Percentiles rank a stretch among this genome's conserved stretches.
Evolutionary conservation across 129 eudicot genomes (phyloP).

Genomic region (Scalesia atractyloides): DNA sequence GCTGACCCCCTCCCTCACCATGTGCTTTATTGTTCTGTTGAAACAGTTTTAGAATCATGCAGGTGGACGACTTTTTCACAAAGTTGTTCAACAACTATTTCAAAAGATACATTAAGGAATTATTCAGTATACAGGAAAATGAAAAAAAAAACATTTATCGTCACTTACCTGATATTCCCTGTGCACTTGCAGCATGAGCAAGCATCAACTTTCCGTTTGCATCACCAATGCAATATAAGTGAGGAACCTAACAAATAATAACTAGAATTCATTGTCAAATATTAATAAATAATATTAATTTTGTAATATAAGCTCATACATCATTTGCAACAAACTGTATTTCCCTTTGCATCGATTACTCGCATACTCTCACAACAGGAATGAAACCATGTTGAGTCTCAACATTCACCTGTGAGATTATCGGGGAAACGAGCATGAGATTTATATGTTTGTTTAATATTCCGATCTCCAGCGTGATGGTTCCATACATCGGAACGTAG

Average conservation of each 20-base stretch:
- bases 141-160: too few relatives aligned
- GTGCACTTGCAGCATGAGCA: too few relatives aligned
- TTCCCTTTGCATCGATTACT: conserved; percentile 82
- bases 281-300: conserved; percentile 6
- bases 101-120: not conserved
- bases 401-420: conserved; percentile 81
- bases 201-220: too few relatives aligned
- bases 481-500: conserved; percentile 52
- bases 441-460: conserved; percentile 44
- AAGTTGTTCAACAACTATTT: conserved; percentile 90
- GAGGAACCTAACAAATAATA: too few relatives aligned
- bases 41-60: too few relatives aligned
- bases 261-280: too few relatives aligned
- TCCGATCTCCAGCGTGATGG: conserved; percentile 66
- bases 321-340: conserved; percentile 49
- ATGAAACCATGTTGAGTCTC: conserved; percentile 89
- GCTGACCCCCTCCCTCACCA: conserved; percentile 87
- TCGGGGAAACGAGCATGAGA: conserved; percentile 52
- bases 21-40: too few relatives aligned
- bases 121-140: not conserved
- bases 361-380: conserved; percentile 95
- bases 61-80: conserved; percentile 91
- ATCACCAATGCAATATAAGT: too few relatives aligned
- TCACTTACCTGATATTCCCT: too few relatives aligned
- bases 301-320: conserved; percentile 2